Evolutionary conservation across 169 alveolate species (phyloP).

Genomic region (Ichthyophthirius multifiliis): DNA sequence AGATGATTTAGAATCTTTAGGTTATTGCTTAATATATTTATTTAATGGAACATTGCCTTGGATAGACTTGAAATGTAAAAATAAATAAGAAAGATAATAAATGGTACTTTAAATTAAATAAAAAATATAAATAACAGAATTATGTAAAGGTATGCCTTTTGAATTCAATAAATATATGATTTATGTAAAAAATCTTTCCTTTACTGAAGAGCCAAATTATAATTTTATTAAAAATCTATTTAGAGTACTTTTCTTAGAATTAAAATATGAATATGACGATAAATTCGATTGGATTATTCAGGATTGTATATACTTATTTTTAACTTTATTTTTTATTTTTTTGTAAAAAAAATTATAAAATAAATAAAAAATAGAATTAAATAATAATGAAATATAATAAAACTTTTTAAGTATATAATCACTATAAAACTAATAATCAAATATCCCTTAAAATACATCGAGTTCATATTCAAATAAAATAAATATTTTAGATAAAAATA

Average conservation of each 20-base stretch:
- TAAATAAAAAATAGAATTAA: no score
- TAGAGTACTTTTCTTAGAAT: slow-evolving; percentile 91
- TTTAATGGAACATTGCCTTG: slow-evolving; percentile 76
- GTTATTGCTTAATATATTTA: slow-evolving; percentile 62
- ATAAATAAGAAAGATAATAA: slow-evolving; percentile 50
- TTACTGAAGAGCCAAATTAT: slow-evolving; percentile 71
- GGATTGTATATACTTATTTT: background rate
- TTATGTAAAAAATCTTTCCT: background rate
- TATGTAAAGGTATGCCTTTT: slow-evolving; percentile 49
- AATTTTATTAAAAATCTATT: slow-evolving; percentile 92
- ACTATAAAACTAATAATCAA: no score
- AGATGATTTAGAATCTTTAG: slow-evolving; percentile 78
- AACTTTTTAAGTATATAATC: no score
- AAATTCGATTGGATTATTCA: slow-evolving; percentile 27
- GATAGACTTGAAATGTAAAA: slow-evolving; percentile 63
- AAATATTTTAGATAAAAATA: no score
- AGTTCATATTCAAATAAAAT: no score
- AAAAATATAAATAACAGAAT: slow-evolving; percentile 29
- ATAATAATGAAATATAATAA: no score
- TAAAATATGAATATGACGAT: slow-evolving; percentile 46
- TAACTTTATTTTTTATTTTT: no score
- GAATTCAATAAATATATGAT: slow-evolving; percentile 31
- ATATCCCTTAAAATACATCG: no score
- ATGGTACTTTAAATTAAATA: slow-evolving; percentile 39
- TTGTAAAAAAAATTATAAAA: no score